phyloP scores from a whole-genome alignment of 2,329 filamentous ascomycete genomes.

The Lasiodiplodia sp. region DNA sequence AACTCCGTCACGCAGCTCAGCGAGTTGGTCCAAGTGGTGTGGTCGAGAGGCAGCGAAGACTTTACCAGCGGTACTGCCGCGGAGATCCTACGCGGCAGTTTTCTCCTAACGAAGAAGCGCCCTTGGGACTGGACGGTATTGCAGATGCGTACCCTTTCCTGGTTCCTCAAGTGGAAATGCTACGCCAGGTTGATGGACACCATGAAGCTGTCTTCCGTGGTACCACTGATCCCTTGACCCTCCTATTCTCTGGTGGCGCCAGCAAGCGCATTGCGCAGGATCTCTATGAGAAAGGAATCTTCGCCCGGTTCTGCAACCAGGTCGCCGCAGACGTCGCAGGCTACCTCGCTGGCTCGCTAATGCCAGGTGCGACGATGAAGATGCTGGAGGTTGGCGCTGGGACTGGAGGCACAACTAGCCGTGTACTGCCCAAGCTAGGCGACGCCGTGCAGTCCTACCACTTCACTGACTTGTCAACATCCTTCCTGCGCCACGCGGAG shows the following conservation, averaged over 20 bases:
- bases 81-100: neutral
- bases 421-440: neutral
- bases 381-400: slow-evolving; percentile 1
- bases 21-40: neutral
- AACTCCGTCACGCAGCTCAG: neutral
- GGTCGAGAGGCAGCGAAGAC: neutral
- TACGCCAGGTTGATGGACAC: neutral
- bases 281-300: neutral
- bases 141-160: neutral
- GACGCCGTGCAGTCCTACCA: neutral
- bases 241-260: neutral
- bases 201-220: neutral
- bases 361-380: neutral
- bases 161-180: neutral
- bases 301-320: neutral
- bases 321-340: neutral
- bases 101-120: neutral
- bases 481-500: slow-evolving; percentile 32
- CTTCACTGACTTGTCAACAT: slow-evolving; percentile 36
- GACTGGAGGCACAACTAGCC: neutral
- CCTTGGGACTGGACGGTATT: neutral
- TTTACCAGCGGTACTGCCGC: neutral
- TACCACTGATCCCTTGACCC: neutral
- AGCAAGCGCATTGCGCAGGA: neutral
- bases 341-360: neutral